phyloP scores from a whole-genome alignment of 257 asterid genomes.

The Nicotiana sylvestris region DNA sequence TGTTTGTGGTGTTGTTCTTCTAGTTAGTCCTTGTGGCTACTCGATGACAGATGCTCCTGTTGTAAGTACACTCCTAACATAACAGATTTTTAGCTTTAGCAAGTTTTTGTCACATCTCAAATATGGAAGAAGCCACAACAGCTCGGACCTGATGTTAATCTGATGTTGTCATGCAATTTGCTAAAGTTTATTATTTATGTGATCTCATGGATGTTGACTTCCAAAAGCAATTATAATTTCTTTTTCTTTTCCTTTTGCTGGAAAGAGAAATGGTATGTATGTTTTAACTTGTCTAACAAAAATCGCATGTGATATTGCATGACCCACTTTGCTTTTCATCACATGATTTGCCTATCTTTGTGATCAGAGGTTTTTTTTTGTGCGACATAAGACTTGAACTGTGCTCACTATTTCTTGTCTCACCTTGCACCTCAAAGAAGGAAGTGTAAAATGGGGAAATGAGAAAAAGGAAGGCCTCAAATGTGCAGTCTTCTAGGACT shows the following conservation, averaged over 20 bases:
- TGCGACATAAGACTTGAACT: not conserved
- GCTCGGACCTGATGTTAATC: not conserved
- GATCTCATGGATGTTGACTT: not conserved
- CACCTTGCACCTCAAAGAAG: not conserved
- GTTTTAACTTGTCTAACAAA: not conserved
- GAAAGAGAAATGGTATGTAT: not conserved
- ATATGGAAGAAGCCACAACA: not conserved
- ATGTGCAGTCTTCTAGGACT: not conserved
- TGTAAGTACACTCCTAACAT: conserved; percentile 50
- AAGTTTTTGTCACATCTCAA: not conserved
- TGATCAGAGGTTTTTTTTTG: not conserved
- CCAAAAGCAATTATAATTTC: not conserved
- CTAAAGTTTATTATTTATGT: not conserved
- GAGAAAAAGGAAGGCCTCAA: not conserved
- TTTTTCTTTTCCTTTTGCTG: not conserved
- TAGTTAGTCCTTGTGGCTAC: conserved; percentile 94
- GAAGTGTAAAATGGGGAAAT: not conserved
- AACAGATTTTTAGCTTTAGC: not conserved
- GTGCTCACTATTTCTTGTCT: not conserved
- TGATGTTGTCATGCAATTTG: not conserved
- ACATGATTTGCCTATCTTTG: conserved; percentile 5
- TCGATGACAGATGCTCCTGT: conserved; percentile 80
- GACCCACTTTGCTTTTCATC: not conserved
- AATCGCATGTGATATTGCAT: not conserved
- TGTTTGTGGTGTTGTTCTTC: conserved; percentile 82